Conservation (phyloP, 257 asterid genomes). For the Ilex aquifolium region DNA sequence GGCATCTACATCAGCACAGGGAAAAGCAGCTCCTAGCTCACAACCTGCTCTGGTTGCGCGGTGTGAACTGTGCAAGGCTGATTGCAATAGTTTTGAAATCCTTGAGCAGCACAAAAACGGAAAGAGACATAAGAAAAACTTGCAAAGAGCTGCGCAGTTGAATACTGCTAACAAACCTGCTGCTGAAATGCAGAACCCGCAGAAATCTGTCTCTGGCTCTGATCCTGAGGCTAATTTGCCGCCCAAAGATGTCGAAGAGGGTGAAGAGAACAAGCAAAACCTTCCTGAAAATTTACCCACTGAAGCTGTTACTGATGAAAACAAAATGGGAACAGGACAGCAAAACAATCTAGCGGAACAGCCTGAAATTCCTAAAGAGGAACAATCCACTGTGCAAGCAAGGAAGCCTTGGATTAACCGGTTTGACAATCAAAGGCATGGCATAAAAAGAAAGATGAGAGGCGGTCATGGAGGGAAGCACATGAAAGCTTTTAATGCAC, state of each 20-base stretch:
- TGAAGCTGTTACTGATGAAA: background rate
- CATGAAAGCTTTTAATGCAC: conserved; percentile 9
- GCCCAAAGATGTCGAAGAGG: conserved; percentile 3
- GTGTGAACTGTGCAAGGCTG: conserved; percentile 26
- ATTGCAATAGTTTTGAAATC: conserved; percentile 16
- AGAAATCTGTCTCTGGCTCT: conserved; percentile 9
- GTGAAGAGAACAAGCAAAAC: conserved; percentile 10
- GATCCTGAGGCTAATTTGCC: background rate
- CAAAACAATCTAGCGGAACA: conserved; percentile 1
- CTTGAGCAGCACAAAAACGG: conserved; percentile 23
- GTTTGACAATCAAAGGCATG: conserved; percentile 4
- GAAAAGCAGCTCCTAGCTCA: background rate
- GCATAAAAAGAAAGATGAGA: conserved; percentile 12
- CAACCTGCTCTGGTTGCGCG: conserved; percentile 4
- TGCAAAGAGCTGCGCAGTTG: conserved; percentile 12
- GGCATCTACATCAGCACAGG: conserved; percentile 1
- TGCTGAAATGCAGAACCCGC: background rate
- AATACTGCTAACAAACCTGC: background rate
- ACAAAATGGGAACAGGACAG: background rate
- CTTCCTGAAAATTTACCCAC: conserved; percentile 6
- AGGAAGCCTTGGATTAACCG: background rate
- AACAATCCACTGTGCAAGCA: background rate
- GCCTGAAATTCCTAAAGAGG: conserved; percentile 6
- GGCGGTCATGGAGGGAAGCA: conserved; percentile 17
- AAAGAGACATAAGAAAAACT: conserved; percentile 24